These are phyloP conservation scores for Endoconidiophora laricicola DNA, from an alignment of 2,329 filamentous ascomycete species.

Conservation along the genomic window DNA sequence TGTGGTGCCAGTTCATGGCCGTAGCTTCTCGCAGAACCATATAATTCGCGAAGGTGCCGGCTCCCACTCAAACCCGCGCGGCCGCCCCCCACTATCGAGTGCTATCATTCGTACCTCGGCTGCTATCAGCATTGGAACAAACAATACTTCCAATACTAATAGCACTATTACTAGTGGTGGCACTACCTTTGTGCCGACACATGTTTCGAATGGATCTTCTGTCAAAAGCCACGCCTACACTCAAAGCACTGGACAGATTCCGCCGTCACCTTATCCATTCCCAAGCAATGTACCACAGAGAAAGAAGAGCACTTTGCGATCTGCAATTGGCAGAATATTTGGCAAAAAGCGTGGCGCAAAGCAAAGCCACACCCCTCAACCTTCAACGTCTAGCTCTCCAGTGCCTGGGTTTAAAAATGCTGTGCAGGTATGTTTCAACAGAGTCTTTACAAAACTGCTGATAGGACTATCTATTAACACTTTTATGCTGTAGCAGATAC, in stretches of 20 bases:
- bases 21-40: constrained; percentile 8
- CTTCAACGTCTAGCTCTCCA: neutral
- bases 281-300: constrained; percentile 24
- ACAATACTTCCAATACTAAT: constrained; percentile 4
- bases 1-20: neutral
- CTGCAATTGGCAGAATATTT: constrained; percentile 40
- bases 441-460: too few species aligned
- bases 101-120: constrained; percentile 9
- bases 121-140: constrained; percentile 7
- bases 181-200: neutral
- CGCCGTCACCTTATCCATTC: neutral
- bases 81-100: constrained; percentile 4
- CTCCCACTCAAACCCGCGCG: neutral
- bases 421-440: neutral
- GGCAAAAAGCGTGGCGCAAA: constrained; percentile 34
- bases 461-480: neutral
- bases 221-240: neutral
- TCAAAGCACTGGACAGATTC: neutral
- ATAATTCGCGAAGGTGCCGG: neutral
- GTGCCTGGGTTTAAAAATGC: neutral
- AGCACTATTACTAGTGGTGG: neutral
- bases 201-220: neutral
- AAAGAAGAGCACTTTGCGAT: constrained; percentile 41
- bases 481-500: neutral
- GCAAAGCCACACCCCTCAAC: constrained; percentile 16